Conservation (phyloP, 2,329 filamentous ascomycete species). For the Sporothrix globosa region DNA sequence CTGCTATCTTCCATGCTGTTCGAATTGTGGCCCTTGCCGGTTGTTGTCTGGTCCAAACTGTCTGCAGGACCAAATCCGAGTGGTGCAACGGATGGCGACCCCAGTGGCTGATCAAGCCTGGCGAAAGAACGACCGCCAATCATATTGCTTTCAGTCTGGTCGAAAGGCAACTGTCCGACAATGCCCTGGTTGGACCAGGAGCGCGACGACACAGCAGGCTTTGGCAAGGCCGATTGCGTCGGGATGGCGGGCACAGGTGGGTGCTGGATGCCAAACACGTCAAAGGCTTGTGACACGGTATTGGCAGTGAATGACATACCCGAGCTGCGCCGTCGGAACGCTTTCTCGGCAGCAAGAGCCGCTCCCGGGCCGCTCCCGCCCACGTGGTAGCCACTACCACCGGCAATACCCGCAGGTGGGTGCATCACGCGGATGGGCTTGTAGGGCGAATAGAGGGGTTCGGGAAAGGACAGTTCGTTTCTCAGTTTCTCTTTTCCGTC, state of each 20-base stretch:
- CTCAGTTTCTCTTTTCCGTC: conserved; percentile 91
- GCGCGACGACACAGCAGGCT: not conserved
- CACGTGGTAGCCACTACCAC: conserved; percentile 33
- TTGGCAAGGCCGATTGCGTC: conserved; percentile 34
- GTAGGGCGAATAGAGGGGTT: conserved; percentile 84
- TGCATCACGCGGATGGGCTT: conserved; percentile 66
- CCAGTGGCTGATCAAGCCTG: not conserved
- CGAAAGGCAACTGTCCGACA: conserved; percentile 58
- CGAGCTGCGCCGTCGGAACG: conserved; percentile 60
- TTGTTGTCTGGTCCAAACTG: not conserved
- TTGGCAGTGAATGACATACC: conserved; percentile 49
- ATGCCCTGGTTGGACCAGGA: conserved; percentile 39
- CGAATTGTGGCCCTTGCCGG: not conserved
- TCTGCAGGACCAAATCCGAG: not conserved
- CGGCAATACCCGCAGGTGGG: conserved; percentile 38
- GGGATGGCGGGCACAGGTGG: conserved; percentile 35
- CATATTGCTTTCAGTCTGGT: conserved; percentile 40
- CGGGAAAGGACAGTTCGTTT: conserved; percentile 87
- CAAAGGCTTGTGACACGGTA: conserved; percentile 42
- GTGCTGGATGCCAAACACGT: conserved; percentile 43
- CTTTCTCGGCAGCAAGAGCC: conserved; percentile 62
- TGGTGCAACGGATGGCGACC: not conserved
- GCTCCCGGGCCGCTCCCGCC: conserved; percentile 50
- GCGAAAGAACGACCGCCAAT: not conserved
- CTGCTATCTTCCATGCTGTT: not conserved